These are phyloP conservation scores for Gnetum montanum DNA, from an alignment of 75 land plant genomes.

Conservation along the genomic window DNA sequence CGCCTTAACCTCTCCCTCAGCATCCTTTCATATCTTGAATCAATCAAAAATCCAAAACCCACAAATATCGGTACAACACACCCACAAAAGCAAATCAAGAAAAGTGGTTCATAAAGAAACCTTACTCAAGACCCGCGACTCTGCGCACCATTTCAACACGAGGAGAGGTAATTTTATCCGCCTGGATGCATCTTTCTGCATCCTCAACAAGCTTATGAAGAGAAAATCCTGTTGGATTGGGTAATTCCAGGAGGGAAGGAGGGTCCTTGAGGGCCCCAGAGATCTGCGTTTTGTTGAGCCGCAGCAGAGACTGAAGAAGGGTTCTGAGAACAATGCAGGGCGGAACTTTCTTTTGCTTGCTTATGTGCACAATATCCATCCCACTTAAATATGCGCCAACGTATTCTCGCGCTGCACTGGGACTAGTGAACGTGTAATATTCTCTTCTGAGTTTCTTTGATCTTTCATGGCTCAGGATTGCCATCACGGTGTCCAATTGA, in stretches of 20 bases:
- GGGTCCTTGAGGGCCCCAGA: conserved; percentile 25
- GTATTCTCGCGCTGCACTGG: conserved; percentile 16
- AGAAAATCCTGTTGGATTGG: no score
- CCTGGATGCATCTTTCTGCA: conserved; percentile 26
- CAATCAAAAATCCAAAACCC: not conserved
- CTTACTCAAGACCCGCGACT: conserved; percentile 38
- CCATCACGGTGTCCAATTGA: conserved; percentile 22
- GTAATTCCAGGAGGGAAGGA: conserved; percentile 3
- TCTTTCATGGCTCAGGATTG: conserved; percentile 21
- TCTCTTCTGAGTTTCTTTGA: conserved; percentile 16
- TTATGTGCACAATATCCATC: conserved; percentile 24
- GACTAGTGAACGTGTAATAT: conserved; percentile 18
- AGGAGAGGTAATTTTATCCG: conserved; percentile 29
- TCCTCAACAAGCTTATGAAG: conserved; percentile 13
- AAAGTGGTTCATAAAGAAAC: not conserved
- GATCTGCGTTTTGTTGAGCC: conserved; percentile 25
- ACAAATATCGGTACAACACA: not conserved
- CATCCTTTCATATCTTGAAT: conserved; percentile 25
- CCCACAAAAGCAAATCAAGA: not conserved
- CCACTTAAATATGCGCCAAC: conserved; percentile 17
- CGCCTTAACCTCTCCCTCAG: conserved; percentile 17
- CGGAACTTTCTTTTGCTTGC: conserved; percentile 13
- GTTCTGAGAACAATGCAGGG: conserved; percentile 24
- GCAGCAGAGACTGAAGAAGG: conserved; percentile 24
- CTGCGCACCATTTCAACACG: conserved; percentile 27